Percentiles rank a stretch among this genome's conserved stretches.
Evolutionary conservation across 2,329 filamentous ascomycete genomes (phyloP).

Genomic region (Talaromyces rugulosus): DNA sequence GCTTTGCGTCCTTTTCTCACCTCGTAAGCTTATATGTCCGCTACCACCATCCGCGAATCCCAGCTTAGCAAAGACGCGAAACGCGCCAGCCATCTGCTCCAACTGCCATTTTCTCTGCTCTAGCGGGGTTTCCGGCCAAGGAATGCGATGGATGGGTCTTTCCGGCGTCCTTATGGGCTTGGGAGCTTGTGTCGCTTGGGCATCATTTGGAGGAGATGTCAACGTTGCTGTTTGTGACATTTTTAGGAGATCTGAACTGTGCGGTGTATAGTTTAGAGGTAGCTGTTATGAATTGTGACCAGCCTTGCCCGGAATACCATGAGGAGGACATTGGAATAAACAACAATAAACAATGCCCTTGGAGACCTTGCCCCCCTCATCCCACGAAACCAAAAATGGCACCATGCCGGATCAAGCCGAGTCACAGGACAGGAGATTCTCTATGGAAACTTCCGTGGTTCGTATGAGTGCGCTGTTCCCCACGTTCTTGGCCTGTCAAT

Average conservation of each 20-base stretch:
- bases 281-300: neutral
- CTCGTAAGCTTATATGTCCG: constrained; percentile 17
- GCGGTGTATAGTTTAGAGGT: neutral
- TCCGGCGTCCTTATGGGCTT: neutral
- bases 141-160: constrained; percentile 9
- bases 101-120: constrained; percentile 12
- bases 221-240: constrained; percentile 5
- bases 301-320: neutral
- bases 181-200: neutral
- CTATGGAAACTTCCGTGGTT: constrained; percentile 1
- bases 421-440: neutral
- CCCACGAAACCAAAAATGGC: neutral
- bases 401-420: neutral
- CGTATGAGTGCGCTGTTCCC: neutral
- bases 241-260: neutral
- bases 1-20: constrained; percentile 1
- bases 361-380: neutral
- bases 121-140: constrained; percentile 4
- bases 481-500: no score
- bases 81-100: constrained; percentile 18
- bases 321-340: neutral
- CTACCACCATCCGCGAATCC: constrained; percentile 18
- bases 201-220: neutral
- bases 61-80: constrained; percentile 19
- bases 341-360: neutral